Evolutionary conservation across 495 filamentous ascomycete species (phyloP), one percentile per base, ranked within the genome.

Genomic region (Sphaerosporella brunnea): DNA sequence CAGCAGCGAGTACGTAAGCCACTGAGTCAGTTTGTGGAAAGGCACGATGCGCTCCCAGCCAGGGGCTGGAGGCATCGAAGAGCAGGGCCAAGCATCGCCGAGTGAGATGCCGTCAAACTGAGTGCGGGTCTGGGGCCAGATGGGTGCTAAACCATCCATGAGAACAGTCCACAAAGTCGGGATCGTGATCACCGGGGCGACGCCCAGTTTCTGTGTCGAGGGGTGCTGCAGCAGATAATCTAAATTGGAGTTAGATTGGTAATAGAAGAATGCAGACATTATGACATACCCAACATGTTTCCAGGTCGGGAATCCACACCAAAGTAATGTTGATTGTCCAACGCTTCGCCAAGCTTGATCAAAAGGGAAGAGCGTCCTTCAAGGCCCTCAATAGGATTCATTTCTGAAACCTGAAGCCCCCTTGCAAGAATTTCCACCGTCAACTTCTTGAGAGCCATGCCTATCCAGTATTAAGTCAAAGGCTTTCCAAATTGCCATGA

Each of bases 181-280:
- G n/a, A 97, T 71, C 4, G 80, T 76, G 25, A 95, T 74, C 46
- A 96, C 84, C 1, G 87, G 83, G 18, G 41, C 58, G 10, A 83
- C 77, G 2, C 84, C 87, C 16, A 84, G 82, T 35, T 82, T 84
- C 50, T 84, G 75, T 8, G 92, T 94, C 0, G 82, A 75, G 0
- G 87, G 79, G 57, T 97, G 92, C 19, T 79, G 77, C n/a, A 97
- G 73, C 41, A 97, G 77, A 62, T 93, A 86, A 62, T 95, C 90
- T 93, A 49, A 21, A 15, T 38, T n/a, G n/a, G n/a, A n/a, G n/a
- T n/a, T n/a, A n/a, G n/a, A n/a, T n/a, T n/a, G n/a, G n/a, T n/a
- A n/a, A n/a, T n/a, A n/a, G n/a, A n/a, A n/a, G n/a, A n/a, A n/a
- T n/a, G n/a, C n/a, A n/a, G n/a, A n/a, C n/a, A n/a, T 13, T 15